phyloP scores from a whole-genome alignment of 805 yeast species.

The Candida corydali region DNA sequence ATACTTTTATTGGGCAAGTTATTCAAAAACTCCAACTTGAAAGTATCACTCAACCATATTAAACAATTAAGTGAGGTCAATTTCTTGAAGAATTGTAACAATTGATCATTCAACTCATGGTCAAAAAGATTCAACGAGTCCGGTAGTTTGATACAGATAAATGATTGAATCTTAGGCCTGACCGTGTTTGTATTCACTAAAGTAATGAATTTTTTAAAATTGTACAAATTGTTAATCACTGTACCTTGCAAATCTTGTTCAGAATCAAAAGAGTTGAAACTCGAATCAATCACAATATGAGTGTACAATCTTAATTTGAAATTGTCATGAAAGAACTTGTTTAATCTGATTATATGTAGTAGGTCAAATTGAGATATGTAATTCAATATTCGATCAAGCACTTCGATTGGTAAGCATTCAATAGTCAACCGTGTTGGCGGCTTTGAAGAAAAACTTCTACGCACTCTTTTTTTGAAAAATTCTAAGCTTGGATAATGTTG shows the following conservation, averaged over 20 bases:
- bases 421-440: conserved; percentile 9
- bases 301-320: conserved; percentile 35
- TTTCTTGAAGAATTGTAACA: conserved; percentile 22
- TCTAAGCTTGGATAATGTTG: not conserved
- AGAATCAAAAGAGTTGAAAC: conserved; percentile 29
- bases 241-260: conserved; percentile 17
- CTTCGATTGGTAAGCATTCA: conserved; percentile 35
- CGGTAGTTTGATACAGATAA: conserved; percentile 36
- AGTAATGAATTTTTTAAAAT: conserved; percentile 32
- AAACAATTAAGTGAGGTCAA: conserved; percentile 24
- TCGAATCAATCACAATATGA: conserved; percentile 34
- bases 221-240: conserved; percentile 36
- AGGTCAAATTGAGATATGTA: conserved; percentile 36
- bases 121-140: conserved; percentile 39
- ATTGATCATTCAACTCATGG: conserved; percentile 19
- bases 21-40: conserved; percentile 22
- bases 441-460: not conserved
- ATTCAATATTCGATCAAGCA: conserved; percentile 27
- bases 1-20: conserved; percentile 24
- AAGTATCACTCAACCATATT: conserved; percentile 30
- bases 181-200: conserved; percentile 9
- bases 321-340: conserved; percentile 23
- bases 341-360: conserved; percentile 25
- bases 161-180: conserved; percentile 14
- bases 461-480: not conserved